Conservation (phyloP, 2,329 filamentous ascomycete species). For the Sporothrix mexicana region DNA sequence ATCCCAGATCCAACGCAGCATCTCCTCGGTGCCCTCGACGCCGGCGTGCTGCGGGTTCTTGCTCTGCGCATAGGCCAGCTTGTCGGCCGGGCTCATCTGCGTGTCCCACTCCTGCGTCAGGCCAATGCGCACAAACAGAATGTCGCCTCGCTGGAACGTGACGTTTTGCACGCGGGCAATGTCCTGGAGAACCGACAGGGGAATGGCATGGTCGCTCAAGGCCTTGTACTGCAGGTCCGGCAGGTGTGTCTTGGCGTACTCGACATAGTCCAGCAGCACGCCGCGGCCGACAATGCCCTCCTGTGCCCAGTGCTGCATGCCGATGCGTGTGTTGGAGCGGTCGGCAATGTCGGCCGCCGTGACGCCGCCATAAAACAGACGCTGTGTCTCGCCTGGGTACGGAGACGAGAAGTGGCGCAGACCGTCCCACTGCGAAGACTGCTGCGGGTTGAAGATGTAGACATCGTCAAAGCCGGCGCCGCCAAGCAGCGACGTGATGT, state of each 20-base stretch:
- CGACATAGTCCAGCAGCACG: conserved; percentile 57
- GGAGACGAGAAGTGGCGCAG: conserved; percentile 56
- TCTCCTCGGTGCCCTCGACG: conserved; percentile 48
- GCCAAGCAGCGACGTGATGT: conserved; percentile 48
- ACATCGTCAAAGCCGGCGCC: conserved; percentile 45
- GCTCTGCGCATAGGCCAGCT: conserved; percentile 36
- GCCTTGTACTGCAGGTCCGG: conserved; percentile 43
- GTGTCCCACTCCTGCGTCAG: conserved; percentile 59
- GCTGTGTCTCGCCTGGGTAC: conserved; percentile 44
- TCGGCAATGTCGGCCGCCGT: conserved; percentile 54
- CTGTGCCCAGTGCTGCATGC: conserved; percentile 42
- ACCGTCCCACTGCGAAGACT: conserved; percentile 56
- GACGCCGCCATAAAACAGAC: conserved; percentile 57
- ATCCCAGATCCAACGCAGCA: conserved; percentile 55
- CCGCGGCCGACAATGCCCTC: conserved; percentile 59
- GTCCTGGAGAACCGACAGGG: conserved; percentile 41
- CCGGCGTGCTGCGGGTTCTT: conserved; percentile 46
- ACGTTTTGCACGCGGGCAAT: conserved; percentile 52
- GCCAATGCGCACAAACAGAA: conserved; percentile 56
- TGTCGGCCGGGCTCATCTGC: conserved; percentile 40
- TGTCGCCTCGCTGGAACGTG: conserved; percentile 56
- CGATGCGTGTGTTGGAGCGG: conserved; percentile 51
- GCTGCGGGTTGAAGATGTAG: conserved; percentile 55
- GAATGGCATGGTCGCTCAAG: conserved; percentile 50
- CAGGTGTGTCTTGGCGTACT: conserved; percentile 45